phyloP scores from a whole-genome alignment of 202 grass and related monocot genomes.

The Dendrocalamus latiflorus region DNA sequence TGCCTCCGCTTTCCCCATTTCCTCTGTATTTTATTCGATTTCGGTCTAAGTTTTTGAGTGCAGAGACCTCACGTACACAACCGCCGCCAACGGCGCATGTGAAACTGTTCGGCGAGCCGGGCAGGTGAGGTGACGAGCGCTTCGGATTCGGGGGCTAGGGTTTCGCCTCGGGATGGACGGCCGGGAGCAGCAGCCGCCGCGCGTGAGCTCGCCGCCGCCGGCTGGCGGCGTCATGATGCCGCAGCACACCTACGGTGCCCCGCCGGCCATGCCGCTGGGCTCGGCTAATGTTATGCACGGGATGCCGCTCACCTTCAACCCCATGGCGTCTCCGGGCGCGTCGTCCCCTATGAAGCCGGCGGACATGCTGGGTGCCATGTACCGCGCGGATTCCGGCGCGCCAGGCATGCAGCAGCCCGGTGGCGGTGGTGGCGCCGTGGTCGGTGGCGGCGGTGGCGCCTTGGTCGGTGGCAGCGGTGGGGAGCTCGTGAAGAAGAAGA shows the following conservation, averaged over 20 bases:
- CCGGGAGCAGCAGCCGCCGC: constrained; percentile 26
- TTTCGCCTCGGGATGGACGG: constrained; percentile 55
- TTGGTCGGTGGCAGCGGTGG: constrained; percentile 8
- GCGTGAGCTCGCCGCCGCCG: constrained; percentile 35
- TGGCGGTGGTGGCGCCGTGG: background rate
- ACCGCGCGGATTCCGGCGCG: constrained; percentile 34
- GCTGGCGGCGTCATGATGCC: constrained; percentile 31
- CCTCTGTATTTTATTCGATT: constrained; percentile 49
- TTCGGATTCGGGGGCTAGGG: constrained; percentile 33
- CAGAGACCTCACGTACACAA: constrained; percentile 13
- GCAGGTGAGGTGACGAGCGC: background rate
- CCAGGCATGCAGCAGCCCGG: constrained; percentile 30
- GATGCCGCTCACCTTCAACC: constrained; percentile 53
- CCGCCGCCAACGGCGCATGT: constrained; percentile 32
- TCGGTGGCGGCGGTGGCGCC: no score
- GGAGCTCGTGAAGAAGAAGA: constrained; percentile 90
- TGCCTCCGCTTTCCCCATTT: constrained; percentile 32
- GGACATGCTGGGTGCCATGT: constrained; percentile 33
- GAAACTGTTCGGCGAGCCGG: constrained; percentile 24
- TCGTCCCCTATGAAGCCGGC: constrained; percentile 31
- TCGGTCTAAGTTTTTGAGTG: constrained; percentile 20
- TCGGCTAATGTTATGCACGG: constrained; percentile 47
- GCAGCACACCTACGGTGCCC: constrained; percentile 25
- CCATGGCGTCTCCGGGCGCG: constrained; percentile 40
- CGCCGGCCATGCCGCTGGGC: constrained; percentile 25